Base-by-base conservation (phyloP, 768 basidiomycete genomes). In the Kwoniella bestiolae region DNA sequence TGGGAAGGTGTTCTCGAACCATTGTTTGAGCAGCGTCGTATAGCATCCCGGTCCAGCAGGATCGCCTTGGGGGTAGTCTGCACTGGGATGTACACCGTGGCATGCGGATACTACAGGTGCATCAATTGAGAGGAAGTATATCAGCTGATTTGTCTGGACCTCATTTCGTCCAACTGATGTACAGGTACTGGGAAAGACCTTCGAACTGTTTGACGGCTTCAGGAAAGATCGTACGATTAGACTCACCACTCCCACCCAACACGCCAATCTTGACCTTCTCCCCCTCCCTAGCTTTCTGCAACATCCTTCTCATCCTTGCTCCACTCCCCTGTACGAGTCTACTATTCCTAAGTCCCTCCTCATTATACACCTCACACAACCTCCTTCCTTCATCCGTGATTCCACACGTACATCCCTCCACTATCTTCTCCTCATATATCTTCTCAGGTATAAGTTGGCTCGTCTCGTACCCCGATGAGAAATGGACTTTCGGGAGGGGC, bases 41-140 rank as follows among this genome's bases (percentile, higher is more conserved):
- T 80, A 80, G 47, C 79, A 80, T 5, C 77, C 79, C 8, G 79
- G 79, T n/a, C 79, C 79, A 26, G 53, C 60, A 14, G 79, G 79
- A 60, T 80, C 74, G 12, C 79, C 77, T 50, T 71, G 74, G 9
- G 77, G 77, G 56, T 57, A 75, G 7, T 65, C 60, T 7, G 70
- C 66, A 18, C 60, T 62, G 2, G 75, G 77, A 62, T 80, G 79
- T 4, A 77, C 59, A n/a, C 77, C 79, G 44, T 78, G 77, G 66
- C 79, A 80, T 18, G 79, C 79, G 14, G 77, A 78, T 2, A 80
- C 79, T 78, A 38, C 14, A 25, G 21, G 58, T 62, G 29, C n/a
- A 44, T 23, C 34, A 47, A 23, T 29, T 21, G 38, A n/a, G 16
- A 14, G n/a, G 23, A 12, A 11, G 21, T 34, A 52, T 38, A 9